phyloP scores from a whole-genome alignment of 495 filamentous ascomycete genomes.

The Podospora pseudoanserina region DNA sequence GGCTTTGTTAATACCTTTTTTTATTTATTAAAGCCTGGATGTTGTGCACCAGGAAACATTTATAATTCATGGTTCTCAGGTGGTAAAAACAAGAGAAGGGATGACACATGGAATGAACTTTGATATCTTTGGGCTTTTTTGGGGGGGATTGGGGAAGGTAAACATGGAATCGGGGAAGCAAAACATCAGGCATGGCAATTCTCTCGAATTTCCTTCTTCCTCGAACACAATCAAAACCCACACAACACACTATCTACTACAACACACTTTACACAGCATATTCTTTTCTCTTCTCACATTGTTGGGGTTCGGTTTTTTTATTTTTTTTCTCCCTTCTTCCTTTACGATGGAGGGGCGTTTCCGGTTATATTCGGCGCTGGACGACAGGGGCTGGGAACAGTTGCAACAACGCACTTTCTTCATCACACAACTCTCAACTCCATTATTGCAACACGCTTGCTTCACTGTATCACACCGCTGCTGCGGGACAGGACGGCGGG shows the following conservation, averaged over 20 bases:
- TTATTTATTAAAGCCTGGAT: neutral
- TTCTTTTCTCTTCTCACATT: neutral
- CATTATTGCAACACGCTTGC: neutral
- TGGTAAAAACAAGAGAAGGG: neutral
- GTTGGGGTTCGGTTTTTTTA: neutral
- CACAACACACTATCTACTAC: neutral
- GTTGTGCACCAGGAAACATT: neutral
- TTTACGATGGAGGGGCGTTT: neutral
- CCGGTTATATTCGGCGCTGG: constrained; percentile 1
- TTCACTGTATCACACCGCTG: neutral
- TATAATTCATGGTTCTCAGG: neutral
- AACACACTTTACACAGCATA: neutral
- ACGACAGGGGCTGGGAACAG: neutral
- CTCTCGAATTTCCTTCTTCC: neutral
- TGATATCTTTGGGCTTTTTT: neutral
- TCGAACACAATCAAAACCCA: neutral
- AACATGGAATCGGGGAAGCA: neutral
- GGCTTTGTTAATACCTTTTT: neutral
- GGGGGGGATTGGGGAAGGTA: neutral
- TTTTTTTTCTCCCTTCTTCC: too few relatives aligned
- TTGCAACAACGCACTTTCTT: neutral
- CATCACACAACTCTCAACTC: neutral
- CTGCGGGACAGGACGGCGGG: neutral
- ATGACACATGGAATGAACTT: neutral
- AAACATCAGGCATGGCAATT: neutral